Percentiles rank a stretch among this genome's conserved stretches.
Conservation (phyloP, 257 asterid species). For the Capsicum pubescens region DNA sequence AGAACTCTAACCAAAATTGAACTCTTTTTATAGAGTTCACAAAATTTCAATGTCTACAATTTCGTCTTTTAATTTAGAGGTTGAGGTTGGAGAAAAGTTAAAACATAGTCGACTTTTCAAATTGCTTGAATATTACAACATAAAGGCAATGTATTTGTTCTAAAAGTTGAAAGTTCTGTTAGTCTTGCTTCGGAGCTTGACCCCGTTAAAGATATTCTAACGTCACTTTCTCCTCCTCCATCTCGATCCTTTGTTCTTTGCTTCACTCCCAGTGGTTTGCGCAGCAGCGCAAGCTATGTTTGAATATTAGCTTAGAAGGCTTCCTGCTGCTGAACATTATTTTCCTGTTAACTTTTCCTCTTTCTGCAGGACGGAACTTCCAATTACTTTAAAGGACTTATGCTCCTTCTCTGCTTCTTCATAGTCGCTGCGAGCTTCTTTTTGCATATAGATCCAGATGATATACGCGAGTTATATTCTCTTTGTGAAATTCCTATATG, state of each 20-base stretch:
- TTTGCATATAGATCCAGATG: constrained; percentile 76
- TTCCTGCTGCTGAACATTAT: background rate
- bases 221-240: background rate
- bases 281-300: background rate
- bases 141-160: background rate
- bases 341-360: background rate
- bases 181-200: background rate
- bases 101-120: background rate
- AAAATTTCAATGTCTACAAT: too few species aligned
- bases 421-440: constrained; percentile 94
- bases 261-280: background rate
- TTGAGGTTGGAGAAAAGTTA: background rate
- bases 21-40: too few species aligned
- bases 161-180: background rate
- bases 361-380: constrained; percentile 86
- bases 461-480: constrained; percentile 54
- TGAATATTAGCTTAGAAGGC: background rate
- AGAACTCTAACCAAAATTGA: too few species aligned
- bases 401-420: constrained; percentile 85
- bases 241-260: background rate
- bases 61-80: background rate
- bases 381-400: constrained; percentile 89
- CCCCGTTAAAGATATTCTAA: background rate
- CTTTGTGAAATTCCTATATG: background rate
- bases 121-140: background rate